Base-by-base conservation (phyloP, 2,329 filamentous ascomycete genomes). In the Metarhizium anisopliae region DNA sequence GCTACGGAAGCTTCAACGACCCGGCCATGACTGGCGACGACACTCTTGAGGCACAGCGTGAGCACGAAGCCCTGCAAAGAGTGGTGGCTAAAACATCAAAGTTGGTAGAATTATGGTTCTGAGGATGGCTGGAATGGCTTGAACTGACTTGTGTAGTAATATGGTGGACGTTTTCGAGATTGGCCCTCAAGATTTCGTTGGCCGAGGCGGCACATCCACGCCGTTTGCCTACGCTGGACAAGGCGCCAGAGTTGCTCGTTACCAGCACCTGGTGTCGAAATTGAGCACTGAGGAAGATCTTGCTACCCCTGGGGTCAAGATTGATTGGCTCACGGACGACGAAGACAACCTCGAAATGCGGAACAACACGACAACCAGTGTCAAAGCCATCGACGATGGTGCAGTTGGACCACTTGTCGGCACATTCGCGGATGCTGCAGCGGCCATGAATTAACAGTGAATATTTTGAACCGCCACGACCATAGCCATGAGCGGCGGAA, bases 101-200 rank as follows among this genome's bases (percentile, higher is more conserved):
- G 83, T 86, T 18, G 42, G 43, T 30, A 7, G 10, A 47, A 13
- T 20, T 30, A 16, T 10, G 25, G 11, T 29, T 13, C 30, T 18
- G n/a, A 7, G 3, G 14, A 11, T 18, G 18, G 29, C 11, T 49
- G 13, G 3, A 40, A 20, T 8, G 6, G 5, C 10, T n/a, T 38
- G 18, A 13, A 50, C 63, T 43, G n/a, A 32, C 36, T 54, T 2
- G 54, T 38, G 35, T 64, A 86, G 83, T 63, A 84, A 85, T 63
- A 81, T 86, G 71, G 82, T 86, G 58, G 83, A 86, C 65, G 81
- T 86, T 50, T 86, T 85, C 69, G 82, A 85, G 59, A 83, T 85
- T 64, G 77, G 79, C 40, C 80, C 81, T 25, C 77, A 79, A 56
- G 76, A 77, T 57, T 68, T 71, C 38, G 63, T 66, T 52, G 62